These are phyloP conservation scores for Zasmidium cellare DNA, from an alignment of 2,329 filamentous ascomycete species.

Conservation along the genomic window DNA sequence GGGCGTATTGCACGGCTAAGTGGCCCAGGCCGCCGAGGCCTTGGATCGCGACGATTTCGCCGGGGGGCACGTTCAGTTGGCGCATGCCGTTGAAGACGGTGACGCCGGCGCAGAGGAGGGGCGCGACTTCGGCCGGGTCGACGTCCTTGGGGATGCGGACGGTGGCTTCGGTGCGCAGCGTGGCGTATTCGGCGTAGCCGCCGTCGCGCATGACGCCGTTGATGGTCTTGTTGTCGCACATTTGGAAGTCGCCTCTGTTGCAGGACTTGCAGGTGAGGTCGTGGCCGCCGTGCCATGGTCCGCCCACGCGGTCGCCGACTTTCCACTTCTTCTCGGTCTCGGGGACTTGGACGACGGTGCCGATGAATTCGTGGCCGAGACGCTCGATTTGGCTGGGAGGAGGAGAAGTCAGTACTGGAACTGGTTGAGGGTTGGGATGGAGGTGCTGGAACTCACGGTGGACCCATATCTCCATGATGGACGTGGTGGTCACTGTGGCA, in stretches of 20 bases:
- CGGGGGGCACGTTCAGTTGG: slow-evolving; percentile 44
- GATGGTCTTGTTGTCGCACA: slow-evolving; percentile 58
- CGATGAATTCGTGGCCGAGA: slow-evolving; percentile 69
- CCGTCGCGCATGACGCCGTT: slow-evolving; percentile 69
- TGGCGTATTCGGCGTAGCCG: slow-evolving; percentile 63
- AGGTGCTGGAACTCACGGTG: slow-evolving; percentile 44
- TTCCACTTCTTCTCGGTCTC: slow-evolving; percentile 58
- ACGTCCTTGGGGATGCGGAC: slow-evolving; percentile 52
- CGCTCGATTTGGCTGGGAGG: slow-evolving; percentile 55
- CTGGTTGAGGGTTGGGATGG: not conserved
- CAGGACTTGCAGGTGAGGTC: slow-evolving; percentile 64
- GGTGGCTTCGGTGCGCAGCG: slow-evolving; percentile 61
- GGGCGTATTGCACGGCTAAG: slow-evolving; percentile 54
- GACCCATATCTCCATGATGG: slow-evolving; percentile 53
- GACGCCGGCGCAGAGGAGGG: slow-evolving; percentile 52
- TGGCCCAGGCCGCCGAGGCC: slow-evolving; percentile 53
- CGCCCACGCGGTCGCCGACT: slow-evolving; percentile 67
- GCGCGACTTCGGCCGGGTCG: slow-evolving; percentile 48
- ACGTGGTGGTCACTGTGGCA: slow-evolving; percentile 67
- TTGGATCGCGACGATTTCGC: slow-evolving; percentile 52
- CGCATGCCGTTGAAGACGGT: slow-evolving; percentile 56
- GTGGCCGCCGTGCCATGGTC: slow-evolving; percentile 68
- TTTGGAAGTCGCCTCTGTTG: slow-evolving; percentile 64
- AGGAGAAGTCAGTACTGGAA: not conserved
- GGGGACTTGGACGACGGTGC: slow-evolving; percentile 61